A percentile compares a stretch with the other conserved stretches of the same genome.
Conservation (phyloP, 768 basidiomycete genomes). For the Pleurotus cornucopiae region DNA sequence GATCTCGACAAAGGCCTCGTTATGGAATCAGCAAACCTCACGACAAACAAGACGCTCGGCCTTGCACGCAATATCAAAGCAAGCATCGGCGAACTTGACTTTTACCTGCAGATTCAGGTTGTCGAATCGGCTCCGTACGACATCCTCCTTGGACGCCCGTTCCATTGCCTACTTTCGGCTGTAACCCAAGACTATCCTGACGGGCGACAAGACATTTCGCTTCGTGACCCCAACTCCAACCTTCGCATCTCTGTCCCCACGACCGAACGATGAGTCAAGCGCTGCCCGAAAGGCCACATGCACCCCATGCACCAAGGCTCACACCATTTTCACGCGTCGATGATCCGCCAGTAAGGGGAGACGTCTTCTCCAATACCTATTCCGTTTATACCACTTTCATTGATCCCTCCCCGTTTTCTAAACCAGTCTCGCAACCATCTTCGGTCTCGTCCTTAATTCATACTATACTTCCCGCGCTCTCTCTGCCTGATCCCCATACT, state of each 20-base stretch:
- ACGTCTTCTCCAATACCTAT: background rate
- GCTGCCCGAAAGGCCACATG: no score
- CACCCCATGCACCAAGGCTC: no score
- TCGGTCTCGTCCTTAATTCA: background rate
- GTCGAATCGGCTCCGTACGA: conserved; percentile 17
- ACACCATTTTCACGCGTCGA: conserved; percentile 1
- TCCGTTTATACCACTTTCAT: no score
- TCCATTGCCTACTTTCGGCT: conserved; percentile 4
- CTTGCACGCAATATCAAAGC: conserved; percentile 14
- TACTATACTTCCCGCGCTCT: background rate
- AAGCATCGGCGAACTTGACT: conserved; percentile 9
- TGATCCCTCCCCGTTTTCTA: no score
- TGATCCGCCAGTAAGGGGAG: conserved; percentile 1
- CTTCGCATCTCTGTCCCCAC: no score
- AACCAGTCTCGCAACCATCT: no score
- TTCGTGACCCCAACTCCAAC: background rate
- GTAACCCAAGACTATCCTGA: background rate
- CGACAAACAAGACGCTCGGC: conserved; percentile 12
- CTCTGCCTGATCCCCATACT: background rate
- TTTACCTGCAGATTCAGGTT: conserved; percentile 19
- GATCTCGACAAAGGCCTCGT: conserved; percentile 12
- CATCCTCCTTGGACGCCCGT: conserved; percentile 18
- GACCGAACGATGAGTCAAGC: no score
- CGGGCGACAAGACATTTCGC: background rate
- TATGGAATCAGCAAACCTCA: conserved; percentile 19